Conservation (phyloP, 306 rosid genomes). For the Hippophae tibetana region DNA sequence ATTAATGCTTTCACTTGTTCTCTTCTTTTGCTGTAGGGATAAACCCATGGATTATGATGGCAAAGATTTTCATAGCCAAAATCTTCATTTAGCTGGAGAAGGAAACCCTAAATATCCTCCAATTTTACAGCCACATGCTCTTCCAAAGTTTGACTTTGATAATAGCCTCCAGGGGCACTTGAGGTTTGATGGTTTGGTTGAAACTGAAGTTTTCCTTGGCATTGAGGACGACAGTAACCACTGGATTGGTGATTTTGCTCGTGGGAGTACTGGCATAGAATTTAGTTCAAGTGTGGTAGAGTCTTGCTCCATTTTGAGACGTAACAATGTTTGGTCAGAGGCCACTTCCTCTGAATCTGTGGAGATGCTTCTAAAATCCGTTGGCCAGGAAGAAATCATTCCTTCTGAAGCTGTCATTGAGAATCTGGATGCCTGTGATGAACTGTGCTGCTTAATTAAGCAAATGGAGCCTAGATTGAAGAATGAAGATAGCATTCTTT, state of each 20-base stretch:
- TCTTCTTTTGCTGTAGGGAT: slow-evolving; percentile 41
- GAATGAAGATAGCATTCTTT: slow-evolving; percentile 32
- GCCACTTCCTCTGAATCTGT: slow-evolving; percentile 99
- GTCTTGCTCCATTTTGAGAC: slow-evolving; percentile 80
- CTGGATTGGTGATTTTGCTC: slow-evolving; percentile 95
- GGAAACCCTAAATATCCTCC: slow-evolving; percentile 80
- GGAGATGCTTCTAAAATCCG: slow-evolving; percentile 93
- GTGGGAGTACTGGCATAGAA: slow-evolving; percentile 78
- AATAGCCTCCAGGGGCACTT: slow-evolving; percentile 80
- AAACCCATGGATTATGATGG: slow-evolving; percentile 99
- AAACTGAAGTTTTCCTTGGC: slow-evolving; percentile 58
- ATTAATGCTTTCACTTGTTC: not conserved
- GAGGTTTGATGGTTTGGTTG: slow-evolving; percentile 96
- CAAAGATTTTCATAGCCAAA: slow-evolving; percentile 94
- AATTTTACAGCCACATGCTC: slow-evolving; percentile 63
- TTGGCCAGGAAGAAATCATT: slow-evolving; percentile 85
- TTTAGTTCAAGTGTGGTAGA: slow-evolving; percentile 61
- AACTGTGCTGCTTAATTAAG: slow-evolving; percentile 55
- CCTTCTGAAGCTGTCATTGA: slow-evolving; percentile 46
- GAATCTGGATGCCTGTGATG: slow-evolving; percentile 65
- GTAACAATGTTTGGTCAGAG: slow-evolving; percentile 97
- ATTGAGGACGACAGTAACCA: slow-evolving; percentile 44
- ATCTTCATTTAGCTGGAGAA: slow-evolving; percentile 97
- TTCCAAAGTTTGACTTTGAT: slow-evolving; percentile 95
- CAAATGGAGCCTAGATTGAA: slow-evolving; percentile 68